Conservation (phyloP, 2,329 filamentous ascomycete genomes). For the Hymenoscyphus occultus region DNA sequence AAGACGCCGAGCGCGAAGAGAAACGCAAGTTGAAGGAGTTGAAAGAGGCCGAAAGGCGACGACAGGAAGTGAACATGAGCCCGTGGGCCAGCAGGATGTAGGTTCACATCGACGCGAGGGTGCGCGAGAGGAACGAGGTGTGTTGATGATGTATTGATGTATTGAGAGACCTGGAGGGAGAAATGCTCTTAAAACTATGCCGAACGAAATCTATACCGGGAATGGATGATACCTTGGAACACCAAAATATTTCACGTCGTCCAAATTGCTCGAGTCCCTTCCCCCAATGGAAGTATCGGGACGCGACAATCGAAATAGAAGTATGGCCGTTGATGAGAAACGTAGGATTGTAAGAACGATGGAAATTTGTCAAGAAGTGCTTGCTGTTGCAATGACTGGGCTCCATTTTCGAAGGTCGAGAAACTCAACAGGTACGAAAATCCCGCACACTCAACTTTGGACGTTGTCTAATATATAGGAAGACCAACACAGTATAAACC, state of each 20-base stretch:
- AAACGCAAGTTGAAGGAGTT: slow-evolving; percentile 33
- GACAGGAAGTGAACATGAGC: slow-evolving; percentile 44
- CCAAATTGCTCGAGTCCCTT: not conserved
- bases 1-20: slow-evolving; percentile 22
- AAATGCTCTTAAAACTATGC: not conserved
- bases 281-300: not conserved
- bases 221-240: slow-evolving; percentile 2
- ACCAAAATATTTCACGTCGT: slow-evolving; percentile 3
- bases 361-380: not conserved
- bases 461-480: not conserved
- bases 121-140: not conserved
- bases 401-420: not conserved
- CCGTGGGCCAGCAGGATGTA: slow-evolving; percentile 28
- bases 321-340: not conserved
- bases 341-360: not conserved
- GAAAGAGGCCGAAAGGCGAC: slow-evolving; percentile 40
- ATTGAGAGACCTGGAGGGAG: not conserved
- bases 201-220: not conserved
- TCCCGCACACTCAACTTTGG: not conserved
- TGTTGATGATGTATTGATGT: not conserved
- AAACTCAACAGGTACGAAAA: not conserved
- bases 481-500: not conserved
- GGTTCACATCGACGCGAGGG: not conserved
- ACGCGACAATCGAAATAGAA: not conserved
- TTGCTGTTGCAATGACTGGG: not conserved